Evolutionary conservation across 257 asterid genomes (phyloP).

Genomic region (Fraxinus quadrangulata): DNA sequence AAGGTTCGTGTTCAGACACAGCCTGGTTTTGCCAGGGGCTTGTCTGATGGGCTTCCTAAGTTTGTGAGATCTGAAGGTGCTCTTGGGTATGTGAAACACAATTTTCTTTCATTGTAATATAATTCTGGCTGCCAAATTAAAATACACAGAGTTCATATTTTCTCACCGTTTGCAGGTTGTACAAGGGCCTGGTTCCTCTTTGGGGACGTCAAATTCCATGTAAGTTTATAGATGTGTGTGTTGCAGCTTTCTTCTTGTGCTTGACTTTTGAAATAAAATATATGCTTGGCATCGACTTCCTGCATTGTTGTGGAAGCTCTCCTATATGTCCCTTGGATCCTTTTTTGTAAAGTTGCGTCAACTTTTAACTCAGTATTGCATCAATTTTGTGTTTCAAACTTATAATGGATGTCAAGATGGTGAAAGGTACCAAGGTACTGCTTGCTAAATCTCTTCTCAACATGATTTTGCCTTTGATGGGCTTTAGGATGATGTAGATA

Average conservation of each 20-base stretch:
- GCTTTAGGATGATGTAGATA: neutral
- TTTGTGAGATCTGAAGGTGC: slow-evolving; percentile 53
- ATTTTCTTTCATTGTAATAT: neutral
- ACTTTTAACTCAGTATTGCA: neutral
- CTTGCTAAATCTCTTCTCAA: neutral
- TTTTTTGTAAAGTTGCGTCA: neutral
- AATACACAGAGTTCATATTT: slow-evolving; percentile 1
- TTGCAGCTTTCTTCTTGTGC: neutral
- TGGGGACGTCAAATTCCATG: slow-evolving; percentile 99
- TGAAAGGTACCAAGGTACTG: neutral
- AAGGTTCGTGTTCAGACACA: slow-evolving; percentile 61
- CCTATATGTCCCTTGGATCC: neutral
- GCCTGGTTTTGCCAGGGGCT: slow-evolving; percentile 57
- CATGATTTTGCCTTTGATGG: neutral
- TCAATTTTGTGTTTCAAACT: slow-evolving; percentile 1
- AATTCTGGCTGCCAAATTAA: slow-evolving; percentile 6
- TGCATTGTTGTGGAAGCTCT: slow-evolving; percentile 4
- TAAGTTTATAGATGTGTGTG: slow-evolving; percentile 40
- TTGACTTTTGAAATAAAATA: neutral
- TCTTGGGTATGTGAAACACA: slow-evolving; percentile 40
- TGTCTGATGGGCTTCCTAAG: slow-evolving; percentile 55
- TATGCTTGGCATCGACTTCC: neutral
- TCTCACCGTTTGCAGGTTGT: slow-evolving; percentile 51
- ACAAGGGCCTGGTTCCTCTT: slow-evolving; percentile 89
- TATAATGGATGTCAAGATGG: neutral